Conservation (phyloP, 331 rosid species). For the Quercus tomentella region DNA sequence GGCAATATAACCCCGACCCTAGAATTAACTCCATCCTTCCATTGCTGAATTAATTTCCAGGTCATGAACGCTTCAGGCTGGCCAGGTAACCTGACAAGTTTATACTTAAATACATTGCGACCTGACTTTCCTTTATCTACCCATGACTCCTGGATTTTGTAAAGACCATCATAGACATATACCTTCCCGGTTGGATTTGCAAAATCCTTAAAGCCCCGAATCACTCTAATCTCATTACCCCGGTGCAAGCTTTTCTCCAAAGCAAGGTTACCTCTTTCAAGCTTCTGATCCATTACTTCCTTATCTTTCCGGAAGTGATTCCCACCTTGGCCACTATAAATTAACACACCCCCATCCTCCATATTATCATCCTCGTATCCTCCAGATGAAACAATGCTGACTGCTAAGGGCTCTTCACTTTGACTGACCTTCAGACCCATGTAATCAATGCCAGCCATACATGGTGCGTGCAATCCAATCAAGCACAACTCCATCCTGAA, state of each 20-base stretch:
- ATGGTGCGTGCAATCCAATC: slow-evolving; percentile 79
- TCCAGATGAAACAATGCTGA: slow-evolving; percentile 91
- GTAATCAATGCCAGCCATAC: slow-evolving; percentile 95
- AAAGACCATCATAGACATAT: slow-evolving; percentile 89
- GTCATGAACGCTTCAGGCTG: slow-evolving; percentile 62
- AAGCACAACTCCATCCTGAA: slow-evolving; percentile 83
- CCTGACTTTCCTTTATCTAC: slow-evolving; percentile 78
- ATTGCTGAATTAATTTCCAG: slow-evolving; percentile 77
- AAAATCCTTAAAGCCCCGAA: slow-evolving; percentile 65
- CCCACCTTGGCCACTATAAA: slow-evolving; percentile 96
- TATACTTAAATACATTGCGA: slow-evolving; percentile 73
- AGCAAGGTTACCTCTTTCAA: slow-evolving; percentile 97
- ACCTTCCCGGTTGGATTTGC: slow-evolving; percentile 63
- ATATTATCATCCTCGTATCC: slow-evolving; percentile 70
- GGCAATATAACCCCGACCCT: slow-evolving; percentile 80
- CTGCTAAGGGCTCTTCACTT: slow-evolving; percentile 85
- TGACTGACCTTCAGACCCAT: slow-evolving; percentile 50
- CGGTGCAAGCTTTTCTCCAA: slow-evolving; percentile 73
- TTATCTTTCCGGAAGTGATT: slow-evolving; percentile 39
- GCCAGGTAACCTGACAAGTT: slow-evolving; percentile 54
- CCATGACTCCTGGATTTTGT: slow-evolving; percentile 80
- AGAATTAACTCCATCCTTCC: slow-evolving; percentile 57
- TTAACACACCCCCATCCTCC: slow-evolving; percentile 67
- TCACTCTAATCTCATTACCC: slow-evolving; percentile 77
- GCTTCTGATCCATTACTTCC: slow-evolving; percentile 85